Conservation (phyloP, 305 asterid genomes). For the Fraxinus greggii region DNA sequence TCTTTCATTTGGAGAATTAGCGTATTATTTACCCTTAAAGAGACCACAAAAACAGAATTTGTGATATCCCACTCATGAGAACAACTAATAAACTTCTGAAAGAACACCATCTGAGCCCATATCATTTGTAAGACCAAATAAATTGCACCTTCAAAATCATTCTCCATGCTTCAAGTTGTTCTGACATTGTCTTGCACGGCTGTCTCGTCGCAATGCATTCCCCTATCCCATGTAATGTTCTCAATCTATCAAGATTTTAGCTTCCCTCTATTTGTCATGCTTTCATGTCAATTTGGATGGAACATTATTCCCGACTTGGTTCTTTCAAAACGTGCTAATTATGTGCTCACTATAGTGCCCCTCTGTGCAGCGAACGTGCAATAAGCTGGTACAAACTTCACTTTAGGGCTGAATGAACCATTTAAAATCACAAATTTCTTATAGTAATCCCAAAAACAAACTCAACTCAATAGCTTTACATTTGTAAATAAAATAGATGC, state of each 20-base stretch:
- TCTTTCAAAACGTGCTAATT: neutral
- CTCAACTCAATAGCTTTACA: neutral
- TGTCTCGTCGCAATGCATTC: neutral
- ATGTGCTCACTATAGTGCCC: conserved; percentile 6
- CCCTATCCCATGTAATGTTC: neutral
- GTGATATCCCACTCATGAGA: neutral
- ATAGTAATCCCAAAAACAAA: neutral
- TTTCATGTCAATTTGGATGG: neutral
- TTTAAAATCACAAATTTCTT: conserved; percentile 2
- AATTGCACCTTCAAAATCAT: neutral
- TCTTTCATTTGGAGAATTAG: neutral
- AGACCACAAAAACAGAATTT: conserved; percentile 1
- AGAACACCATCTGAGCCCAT: conserved; percentile 6
- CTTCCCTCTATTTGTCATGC: neutral
- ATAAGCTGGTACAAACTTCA: neutral
- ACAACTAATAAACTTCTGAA: conserved; percentile 5
- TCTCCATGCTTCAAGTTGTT: conserved; percentile 6
- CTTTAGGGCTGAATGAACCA: conserved; percentile 3
- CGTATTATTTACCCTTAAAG: conserved; percentile 7
- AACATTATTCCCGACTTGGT: neutral
- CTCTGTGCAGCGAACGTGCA: neutral
- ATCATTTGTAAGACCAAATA: neutral
- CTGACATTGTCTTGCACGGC: neutral
- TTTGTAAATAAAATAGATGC: neutral
- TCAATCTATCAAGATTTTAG: neutral